Base-by-base conservation (phyloP, 306 rosid genomes). In the Mucuna pruriens region DNA sequence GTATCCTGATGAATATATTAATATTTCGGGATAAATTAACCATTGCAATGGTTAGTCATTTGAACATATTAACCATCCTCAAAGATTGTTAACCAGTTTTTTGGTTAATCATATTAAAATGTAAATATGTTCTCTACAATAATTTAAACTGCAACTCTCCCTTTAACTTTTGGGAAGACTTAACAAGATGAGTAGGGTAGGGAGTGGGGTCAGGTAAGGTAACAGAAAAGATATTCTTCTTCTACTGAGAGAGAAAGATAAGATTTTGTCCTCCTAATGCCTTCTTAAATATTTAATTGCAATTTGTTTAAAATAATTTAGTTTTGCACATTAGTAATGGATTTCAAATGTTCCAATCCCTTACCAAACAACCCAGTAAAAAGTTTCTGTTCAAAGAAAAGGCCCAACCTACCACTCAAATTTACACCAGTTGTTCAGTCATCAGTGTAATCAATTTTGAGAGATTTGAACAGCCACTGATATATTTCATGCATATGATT, bases 271-370 rank as follows among this genome's bases (percentile, higher is more conserved):
- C 70, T 29, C 54, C 70, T n/a, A 11, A 61, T 68, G 45, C 16
- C 74, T 55, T 78, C 81, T 81, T 72, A 77, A 64, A 74, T 74
- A 60, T 31, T 49, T 72, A 54, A 33, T 23, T 54, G 26, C 36
- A 71, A 80, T 25, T 25, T 72, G 39, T 72, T 57, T 16, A 36
- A 78, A 58, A 40, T 55, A 71, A 20, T 38, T 73, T 48, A 25
- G 67, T 62, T 46, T 20, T 13, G 4, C 67, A 26, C 38, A 58
- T 36, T 15, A 61, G 61, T 23, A 51, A 82, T 52, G 31, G 49
- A 75, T 82, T 68, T 78, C 75, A 79, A 40, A 74, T 31, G 64
- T 74, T 22, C 29, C 46, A n/a, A 74, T 74, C 78, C 71, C 78
- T 74, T 68, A 39, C 70, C 48, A 20, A 73, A 74, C 36, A 76